These are phyloP conservation scores for Xylona heveae DNA, from an alignment of 495 filamentous ascomycete species.

Conservation along the genomic window DNA sequence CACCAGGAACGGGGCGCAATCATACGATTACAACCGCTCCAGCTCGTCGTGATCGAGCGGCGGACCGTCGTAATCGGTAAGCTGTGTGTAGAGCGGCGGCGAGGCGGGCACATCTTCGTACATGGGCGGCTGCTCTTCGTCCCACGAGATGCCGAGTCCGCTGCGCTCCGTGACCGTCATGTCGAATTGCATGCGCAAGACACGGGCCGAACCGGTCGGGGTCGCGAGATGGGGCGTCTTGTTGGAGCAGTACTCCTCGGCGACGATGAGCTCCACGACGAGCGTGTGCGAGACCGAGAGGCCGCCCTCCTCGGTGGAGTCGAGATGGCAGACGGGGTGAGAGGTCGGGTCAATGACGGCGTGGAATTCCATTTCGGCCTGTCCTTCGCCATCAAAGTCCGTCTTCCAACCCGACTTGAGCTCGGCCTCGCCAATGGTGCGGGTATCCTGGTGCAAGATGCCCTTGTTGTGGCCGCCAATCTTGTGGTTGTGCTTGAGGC, in stretches of 20 bases:
- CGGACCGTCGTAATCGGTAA: constrained; percentile 18
- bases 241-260: constrained; percentile 67
- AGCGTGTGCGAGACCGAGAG: constrained; percentile 64
- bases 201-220: constrained; percentile 75
- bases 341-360: constrained; percentile 37
- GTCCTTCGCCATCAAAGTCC: constrained; percentile 57
- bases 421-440: constrained; percentile 52
- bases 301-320: constrained; percentile 45
- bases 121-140: constrained; percentile 83
- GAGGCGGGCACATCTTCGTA: constrained; percentile 87
- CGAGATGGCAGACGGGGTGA: constrained; percentile 60
- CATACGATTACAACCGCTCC: too few relatives aligned
- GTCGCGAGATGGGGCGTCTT: constrained; percentile 48
- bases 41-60: too few relatives aligned
- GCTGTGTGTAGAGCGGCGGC: constrained; percentile 53
- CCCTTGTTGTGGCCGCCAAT: constrained; percentile 55
- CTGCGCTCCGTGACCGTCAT: constrained; percentile 59
- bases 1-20: too few relatives aligned
- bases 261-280: constrained; percentile 82
- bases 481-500: constrained; percentile 53
- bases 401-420: constrained; percentile 85
- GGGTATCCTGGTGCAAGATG: constrained; percentile 51
- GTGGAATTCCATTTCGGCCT: constrained; percentile 67
- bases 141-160: constrained; percentile 89
- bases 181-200: constrained; percentile 83